These are phyloP conservation scores for Schwanniomyces sp. DNA, from an alignment of 805 yeast species.

Conservation along the genomic window DNA sequence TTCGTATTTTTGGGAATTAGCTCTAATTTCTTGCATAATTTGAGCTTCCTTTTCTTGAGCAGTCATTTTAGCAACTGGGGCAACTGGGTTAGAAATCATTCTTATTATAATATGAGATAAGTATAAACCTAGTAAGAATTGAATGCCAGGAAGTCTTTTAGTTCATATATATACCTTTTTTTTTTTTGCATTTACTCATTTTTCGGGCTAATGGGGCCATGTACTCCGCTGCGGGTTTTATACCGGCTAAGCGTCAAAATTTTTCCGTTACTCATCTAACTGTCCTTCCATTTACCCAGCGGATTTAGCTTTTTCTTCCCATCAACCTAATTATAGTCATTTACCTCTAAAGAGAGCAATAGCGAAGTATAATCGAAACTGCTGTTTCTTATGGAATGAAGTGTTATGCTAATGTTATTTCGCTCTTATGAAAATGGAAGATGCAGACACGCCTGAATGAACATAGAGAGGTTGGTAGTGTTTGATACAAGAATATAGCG, in stretches of 20 bases:
- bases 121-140: background rate
- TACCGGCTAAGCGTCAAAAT: background rate
- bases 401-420: no score
- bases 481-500: background rate
- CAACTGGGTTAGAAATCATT: background rate
- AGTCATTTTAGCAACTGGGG: slow-evolving; percentile 18
- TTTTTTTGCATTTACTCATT: background rate
- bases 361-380: no score
- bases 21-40: slow-evolving; percentile 46
- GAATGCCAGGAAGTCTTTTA: background rate
- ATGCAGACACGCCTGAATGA: background rate
- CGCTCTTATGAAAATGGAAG: no score
- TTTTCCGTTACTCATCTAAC: background rate
- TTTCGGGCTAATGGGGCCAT: background rate
- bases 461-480: background rate
- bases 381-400: no score
- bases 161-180: background rate
- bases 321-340: no score
- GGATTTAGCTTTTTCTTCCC: background rate
- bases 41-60: slow-evolving; percentile 47
- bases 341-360: no score
- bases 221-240: background rate
- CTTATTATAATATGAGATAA: background rate
- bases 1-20: slow-evolving; percentile 31
- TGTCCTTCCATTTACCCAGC: background rate